A percentile compares a stretch with the other conserved stretches of the same genome.
Conservation (phyloP, 2,329 filamentous ascomycete species). For the Penicillium sclerotiorum region DNA sequence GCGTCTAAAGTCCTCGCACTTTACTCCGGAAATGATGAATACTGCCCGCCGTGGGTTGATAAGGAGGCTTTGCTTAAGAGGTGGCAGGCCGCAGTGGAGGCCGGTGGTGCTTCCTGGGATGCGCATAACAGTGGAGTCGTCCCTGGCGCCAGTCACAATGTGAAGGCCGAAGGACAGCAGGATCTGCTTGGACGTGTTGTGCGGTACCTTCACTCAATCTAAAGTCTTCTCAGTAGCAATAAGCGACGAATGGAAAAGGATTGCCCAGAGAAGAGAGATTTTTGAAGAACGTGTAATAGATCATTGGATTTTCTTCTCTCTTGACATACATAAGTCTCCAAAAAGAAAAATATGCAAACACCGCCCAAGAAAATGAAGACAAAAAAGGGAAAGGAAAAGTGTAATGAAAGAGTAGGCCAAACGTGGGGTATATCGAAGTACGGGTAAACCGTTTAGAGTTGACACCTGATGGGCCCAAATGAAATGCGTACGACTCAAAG, state of each 20-base stretch:
- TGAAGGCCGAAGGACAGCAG: slow-evolving; percentile 53
- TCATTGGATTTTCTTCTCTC: slow-evolving; percentile 16
- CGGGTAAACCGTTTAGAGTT: slow-evolving; percentile 8
- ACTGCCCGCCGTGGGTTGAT: slow-evolving; percentile 47
- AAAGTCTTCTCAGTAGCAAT: neutral
- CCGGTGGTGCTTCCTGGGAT: slow-evolving; percentile 49
- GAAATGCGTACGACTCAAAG: slow-evolving; percentile 11
- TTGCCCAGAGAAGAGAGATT: slow-evolving; percentile 2
- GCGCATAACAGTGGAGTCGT: slow-evolving; percentile 52
- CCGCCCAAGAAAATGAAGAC: slow-evolving; percentile 19
- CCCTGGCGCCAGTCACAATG: slow-evolving; percentile 52
- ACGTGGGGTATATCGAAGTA: slow-evolving; percentile 29
- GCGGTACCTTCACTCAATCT: slow-evolving; percentile 36
- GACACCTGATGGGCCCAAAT: slow-evolving; percentile 14
- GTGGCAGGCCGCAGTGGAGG: slow-evolving; percentile 48
- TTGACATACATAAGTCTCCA: slow-evolving; percentile 12
- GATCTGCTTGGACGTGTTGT: slow-evolving; percentile 40
- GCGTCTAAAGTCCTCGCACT: slow-evolving; percentile 47
- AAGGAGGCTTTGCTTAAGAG: slow-evolving; percentile 46
- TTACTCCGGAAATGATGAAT: slow-evolving; percentile 52
- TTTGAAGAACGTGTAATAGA: slow-evolving; percentile 16
- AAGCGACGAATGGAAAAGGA: neutral
- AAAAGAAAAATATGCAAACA: slow-evolving; percentile 21
- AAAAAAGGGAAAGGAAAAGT: slow-evolving; percentile 3
- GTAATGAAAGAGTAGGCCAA: slow-evolving; percentile 17